These are phyloP conservation scores for Karstenula rhodostoma DNA, from an alignment of 2,329 filamentous ascomycete genomes.

Conservation along the genomic window DNA sequence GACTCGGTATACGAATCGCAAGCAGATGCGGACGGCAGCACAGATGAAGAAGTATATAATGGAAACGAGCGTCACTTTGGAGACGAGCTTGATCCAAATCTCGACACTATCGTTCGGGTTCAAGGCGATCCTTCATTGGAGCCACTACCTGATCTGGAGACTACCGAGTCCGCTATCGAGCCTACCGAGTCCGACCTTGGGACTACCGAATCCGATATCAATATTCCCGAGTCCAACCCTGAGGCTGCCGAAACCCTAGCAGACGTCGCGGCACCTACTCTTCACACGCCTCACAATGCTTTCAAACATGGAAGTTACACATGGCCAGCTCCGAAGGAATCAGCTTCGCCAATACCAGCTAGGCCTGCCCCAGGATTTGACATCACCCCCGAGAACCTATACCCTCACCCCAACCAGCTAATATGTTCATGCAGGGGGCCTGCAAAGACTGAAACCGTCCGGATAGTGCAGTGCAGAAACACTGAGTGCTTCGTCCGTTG, in stretches of 20 bases:
- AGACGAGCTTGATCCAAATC: background rate
- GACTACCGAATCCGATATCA: too few species aligned
- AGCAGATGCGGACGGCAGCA: background rate
- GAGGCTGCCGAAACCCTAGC: background rate
- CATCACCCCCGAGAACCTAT: background rate
- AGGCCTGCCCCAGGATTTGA: background rate
- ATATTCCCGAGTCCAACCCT: background rate
- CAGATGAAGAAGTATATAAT: background rate
- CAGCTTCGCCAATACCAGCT: background rate
- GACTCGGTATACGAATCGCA: background rate
- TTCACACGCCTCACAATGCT: background rate
- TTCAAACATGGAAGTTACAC: background rate
- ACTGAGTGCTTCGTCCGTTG: conserved; percentile 23
- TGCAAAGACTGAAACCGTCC: conserved; percentile 11
- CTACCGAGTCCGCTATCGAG: background rate
- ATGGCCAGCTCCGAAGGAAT: conserved; percentile 2
- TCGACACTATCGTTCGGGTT: background rate
- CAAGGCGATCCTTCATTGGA: too few species aligned
- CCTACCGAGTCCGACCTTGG: too few species aligned
- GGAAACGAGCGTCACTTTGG: background rate
- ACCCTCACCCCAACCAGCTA: conserved; percentile 13
- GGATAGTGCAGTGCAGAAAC: conserved; percentile 30
- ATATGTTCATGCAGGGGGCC: conserved; percentile 33
- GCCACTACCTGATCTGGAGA: too few species aligned
- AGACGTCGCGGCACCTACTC: background rate